A percentile compares a stretch with the other conserved stretches of the same genome.
Evolutionary conservation across 1,284 basidiomycete genomes (phyloP).

Genomic region (Inonotus hispidus): DNA sequence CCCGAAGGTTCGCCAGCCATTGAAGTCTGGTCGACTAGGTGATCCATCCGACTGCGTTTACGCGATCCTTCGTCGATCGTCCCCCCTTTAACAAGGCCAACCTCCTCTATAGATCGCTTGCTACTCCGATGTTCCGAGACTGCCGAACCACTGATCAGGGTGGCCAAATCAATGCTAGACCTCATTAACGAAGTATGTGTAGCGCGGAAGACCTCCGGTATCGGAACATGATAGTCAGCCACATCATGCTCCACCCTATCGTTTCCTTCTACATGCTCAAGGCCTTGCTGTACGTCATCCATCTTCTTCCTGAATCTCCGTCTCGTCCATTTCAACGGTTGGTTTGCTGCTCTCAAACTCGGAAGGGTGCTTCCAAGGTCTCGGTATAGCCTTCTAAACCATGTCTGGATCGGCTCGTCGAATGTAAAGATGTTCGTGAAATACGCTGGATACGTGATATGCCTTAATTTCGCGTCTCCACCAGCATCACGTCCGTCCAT

Average conservation of each 20-base stretch:
- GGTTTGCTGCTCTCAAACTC: too few species aligned
- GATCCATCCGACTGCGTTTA: too few species aligned
- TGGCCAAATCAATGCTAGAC: too few species aligned
- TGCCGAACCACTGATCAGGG: background rate
- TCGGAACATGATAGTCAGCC: background rate
- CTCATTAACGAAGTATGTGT: background rate
- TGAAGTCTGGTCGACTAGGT: too few species aligned
- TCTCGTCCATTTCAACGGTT: background rate
- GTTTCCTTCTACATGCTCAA: background rate
- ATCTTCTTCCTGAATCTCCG: background rate
- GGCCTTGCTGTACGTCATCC: background rate
- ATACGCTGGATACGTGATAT: background rate
- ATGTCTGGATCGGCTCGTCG: too few species aligned
- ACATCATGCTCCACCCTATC: background rate
- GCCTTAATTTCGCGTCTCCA: too few species aligned
- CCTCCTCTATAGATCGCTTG: background rate
- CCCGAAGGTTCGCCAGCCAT: too few species aligned
- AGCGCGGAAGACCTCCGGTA: background rate
- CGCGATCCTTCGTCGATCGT: too few species aligned
- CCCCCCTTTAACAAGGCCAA: background rate
- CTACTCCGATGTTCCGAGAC: background rate
- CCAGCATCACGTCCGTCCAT: too few species aligned
- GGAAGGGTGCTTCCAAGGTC: background rate
- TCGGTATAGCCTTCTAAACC: background rate
- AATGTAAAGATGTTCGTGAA: background rate